Evolutionary conservation across 1,139 yeast genomes (phyloP).

Genomic region (Hansenula lynferdii): DNA sequence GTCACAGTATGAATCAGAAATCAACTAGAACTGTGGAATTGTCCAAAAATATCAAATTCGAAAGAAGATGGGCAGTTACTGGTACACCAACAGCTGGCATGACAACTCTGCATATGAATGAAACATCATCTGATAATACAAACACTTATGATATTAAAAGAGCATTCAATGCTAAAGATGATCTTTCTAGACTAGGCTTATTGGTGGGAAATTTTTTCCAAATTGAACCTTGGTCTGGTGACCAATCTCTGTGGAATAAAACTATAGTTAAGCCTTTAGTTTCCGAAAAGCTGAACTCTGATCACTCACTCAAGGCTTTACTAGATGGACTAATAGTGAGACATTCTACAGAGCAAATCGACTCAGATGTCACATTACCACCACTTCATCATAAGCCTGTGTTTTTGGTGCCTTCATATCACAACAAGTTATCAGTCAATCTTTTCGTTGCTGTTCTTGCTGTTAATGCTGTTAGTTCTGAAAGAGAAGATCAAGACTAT

Average conservation of each 20-base stretch:
- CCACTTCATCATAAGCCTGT: conserved; percentile 53
- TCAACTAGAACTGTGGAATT: conserved; percentile 44
- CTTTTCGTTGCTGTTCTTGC: conserved; percentile 64
- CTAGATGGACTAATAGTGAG: conserved; percentile 47
- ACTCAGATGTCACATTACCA: conserved; percentile 52
- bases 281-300: conserved; percentile 34
- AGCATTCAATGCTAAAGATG: conserved; percentile 41
- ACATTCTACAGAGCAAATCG: conserved; percentile 49
- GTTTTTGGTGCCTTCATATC: conserved; percentile 53
- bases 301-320: conserved; percentile 34
- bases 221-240: conserved; percentile 53
- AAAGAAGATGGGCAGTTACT: conserved; percentile 68
- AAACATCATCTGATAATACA: conserved; percentile 15
- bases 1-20: conserved; percentile 54
- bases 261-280: conserved; percentile 46
- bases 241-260: conserved; percentile 42
- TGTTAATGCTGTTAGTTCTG: conserved; percentile 70
- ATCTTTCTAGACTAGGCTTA: conserved; percentile 48
- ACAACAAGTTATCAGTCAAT: conserved; percentile 56
- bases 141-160: conserved; percentile 32
- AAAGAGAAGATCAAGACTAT: conserved; percentile 59
- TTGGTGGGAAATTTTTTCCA: conserved; percentile 49
- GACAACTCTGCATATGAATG: conserved; percentile 53
- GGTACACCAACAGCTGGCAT: conserved; percentile 75
- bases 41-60: conserved; percentile 46